Conservation (phyloP, 805 yeast species). For the Lachancea dasiensis region DNA sequence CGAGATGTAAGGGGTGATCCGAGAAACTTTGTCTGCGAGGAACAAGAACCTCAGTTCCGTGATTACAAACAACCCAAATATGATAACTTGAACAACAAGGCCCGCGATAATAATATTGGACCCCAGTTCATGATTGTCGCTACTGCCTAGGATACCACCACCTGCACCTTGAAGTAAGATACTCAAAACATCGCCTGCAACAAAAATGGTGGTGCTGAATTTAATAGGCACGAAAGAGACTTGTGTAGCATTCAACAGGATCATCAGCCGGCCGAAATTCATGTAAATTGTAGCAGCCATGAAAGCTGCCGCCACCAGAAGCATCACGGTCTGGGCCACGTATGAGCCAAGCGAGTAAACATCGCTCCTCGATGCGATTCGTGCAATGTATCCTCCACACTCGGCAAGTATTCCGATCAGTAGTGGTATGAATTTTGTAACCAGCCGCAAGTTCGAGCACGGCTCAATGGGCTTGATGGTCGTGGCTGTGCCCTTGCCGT, state of each 20-base stretch:
- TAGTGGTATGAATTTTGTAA: constrained; percentile 3
- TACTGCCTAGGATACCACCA: constrained; percentile 22
- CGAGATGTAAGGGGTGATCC: not conserved
- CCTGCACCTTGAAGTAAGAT: constrained; percentile 29
- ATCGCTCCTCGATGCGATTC: constrained; percentile 14
- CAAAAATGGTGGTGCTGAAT: constrained; percentile 24
- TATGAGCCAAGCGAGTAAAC: constrained; percentile 12
- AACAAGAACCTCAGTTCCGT: constrained; percentile 12
- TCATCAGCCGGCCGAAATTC: constrained; percentile 22
- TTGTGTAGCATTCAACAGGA: constrained; percentile 8
- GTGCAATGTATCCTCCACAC: constrained; percentile 21
- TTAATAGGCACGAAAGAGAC: constrained; percentile 12
- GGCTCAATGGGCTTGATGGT: not conserved
- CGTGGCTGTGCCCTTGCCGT: not conserved
- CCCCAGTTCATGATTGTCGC: constrained; percentile 12
- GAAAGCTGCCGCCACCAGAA: constrained; percentile 29
- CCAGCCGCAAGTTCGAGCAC: not conserved
- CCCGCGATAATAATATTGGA: constrained; percentile 24
- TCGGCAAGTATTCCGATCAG: constrained; percentile 12
- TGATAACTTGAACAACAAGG: constrained; percentile 25
- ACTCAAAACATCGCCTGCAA: constrained; percentile 26
- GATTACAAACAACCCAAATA: constrained; percentile 25
- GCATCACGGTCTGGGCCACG: constrained; percentile 21
- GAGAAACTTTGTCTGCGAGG: constrained; percentile 5
- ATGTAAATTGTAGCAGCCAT: constrained; percentile 30